Percentiles rank a stretch among this genome's conserved stretches.
These are phyloP conservation scores for Kitagawia praeruptora DNA, from an alignment of 129 eudicot genomes.

Conservation along the genomic window DNA sequence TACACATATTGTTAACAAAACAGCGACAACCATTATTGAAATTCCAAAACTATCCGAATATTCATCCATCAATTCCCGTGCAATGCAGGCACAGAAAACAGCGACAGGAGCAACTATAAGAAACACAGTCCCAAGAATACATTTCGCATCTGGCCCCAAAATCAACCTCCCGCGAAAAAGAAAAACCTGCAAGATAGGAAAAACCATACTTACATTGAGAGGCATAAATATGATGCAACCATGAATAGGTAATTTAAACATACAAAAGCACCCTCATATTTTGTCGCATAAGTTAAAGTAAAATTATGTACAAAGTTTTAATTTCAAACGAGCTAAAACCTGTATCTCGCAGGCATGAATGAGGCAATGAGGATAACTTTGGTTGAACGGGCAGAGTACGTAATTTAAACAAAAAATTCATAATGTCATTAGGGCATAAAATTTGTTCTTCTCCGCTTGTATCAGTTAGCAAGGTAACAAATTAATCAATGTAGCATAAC, in stretches of 20 bases:
- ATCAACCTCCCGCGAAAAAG: constrained; percentile 60
- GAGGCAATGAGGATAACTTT: no score
- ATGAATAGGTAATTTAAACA: not conserved
- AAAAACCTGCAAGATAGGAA: constrained; percentile 46
- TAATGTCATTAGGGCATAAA: no score
- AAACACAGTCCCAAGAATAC: constrained; percentile 44
- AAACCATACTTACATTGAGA: not conserved
- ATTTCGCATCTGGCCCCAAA: constrained; percentile 78
- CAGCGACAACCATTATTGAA: constrained; percentile 37
- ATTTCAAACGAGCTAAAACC: no score
- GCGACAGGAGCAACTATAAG: constrained; percentile 62
- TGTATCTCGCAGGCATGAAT: no score
- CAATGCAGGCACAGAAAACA: constrained; percentile 58
- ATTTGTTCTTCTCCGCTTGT: no score
- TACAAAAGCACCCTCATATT: no score
- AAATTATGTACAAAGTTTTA: no score
- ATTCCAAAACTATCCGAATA: constrained; percentile 51
- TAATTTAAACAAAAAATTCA: no score
- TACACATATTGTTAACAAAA: constrained; percentile 53
- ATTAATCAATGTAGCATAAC: no score
- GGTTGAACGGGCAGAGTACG: no score
- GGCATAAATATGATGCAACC: not conserved
- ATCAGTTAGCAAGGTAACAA: no score
- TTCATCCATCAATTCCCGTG: constrained; percentile 53
- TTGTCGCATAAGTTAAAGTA: no score